Percentiles rank a stretch among this genome's conserved stretches.
Conservation (phyloP, 2,329 filamentous ascomycete species). For the Fusarium citri region DNA sequence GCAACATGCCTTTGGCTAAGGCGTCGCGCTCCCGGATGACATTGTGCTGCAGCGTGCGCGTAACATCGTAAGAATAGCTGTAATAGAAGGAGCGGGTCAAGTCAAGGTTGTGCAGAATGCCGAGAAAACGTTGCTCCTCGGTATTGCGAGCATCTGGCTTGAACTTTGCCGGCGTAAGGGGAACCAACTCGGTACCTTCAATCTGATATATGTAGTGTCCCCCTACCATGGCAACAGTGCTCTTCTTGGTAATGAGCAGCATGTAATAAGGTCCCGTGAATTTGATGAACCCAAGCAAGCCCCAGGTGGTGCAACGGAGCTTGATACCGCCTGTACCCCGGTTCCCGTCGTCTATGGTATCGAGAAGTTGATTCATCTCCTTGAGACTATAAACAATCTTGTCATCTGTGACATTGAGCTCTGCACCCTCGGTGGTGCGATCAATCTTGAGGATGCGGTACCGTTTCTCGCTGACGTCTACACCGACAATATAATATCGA, state of each 20-base stretch:
- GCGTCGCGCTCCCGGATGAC: conserved; percentile 82
- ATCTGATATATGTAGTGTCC: conserved; percentile 97
- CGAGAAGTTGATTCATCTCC: conserved; percentile 92
- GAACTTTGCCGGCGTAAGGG: conserved; percentile 80
- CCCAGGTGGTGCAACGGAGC: conserved; percentile 91
- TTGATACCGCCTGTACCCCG: conserved; percentile 90
- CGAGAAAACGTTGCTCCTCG: conserved; percentile 89
- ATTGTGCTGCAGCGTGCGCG: conserved; percentile 90
- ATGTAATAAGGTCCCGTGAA: conserved; percentile 98
- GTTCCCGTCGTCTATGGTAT: conserved; percentile 95
- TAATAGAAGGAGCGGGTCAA: conserved; percentile 95
- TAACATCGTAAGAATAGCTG: conserved; percentile 98
- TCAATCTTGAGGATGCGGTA: conserved; percentile 97
- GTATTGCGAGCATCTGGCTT: conserved; percentile 83
- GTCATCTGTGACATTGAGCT: conserved; percentile 89
- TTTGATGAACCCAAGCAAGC: conserved; percentile 91
- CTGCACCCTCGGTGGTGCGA: conserved; percentile 79
- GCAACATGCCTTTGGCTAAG: conserved; percentile 71
- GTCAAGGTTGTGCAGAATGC: conserved; percentile 91
- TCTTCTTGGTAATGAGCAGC: conserved; percentile 95
- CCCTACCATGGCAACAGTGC: conserved; percentile 94
- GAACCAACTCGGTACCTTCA: conserved; percentile 91
- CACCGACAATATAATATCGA: conserved; percentile 93
- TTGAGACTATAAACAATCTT: conserved; percentile 93
- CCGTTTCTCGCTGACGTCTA: conserved; percentile 87